Base-by-base conservation (phyloP, 2,329 filamentous ascomycete species). In the Cercospora zeina region DNA sequence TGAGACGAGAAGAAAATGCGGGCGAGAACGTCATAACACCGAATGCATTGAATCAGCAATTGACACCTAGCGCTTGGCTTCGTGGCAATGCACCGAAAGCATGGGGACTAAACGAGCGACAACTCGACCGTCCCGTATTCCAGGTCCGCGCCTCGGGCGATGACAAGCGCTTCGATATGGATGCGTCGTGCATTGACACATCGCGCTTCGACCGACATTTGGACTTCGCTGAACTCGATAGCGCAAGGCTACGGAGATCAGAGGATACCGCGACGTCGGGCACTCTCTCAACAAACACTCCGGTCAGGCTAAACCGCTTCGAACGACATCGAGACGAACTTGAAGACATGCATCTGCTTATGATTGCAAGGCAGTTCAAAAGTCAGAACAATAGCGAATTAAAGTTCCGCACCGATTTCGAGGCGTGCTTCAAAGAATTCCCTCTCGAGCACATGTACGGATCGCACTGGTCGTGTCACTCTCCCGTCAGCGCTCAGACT, bases 391-490 rank as follows among this genome's bases (percentile, higher is more conserved):
- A 54, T 36, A 30, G 51, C 11, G 58, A 55, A 19, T 37, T 60
- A 6, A 60, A 60, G 27, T 63, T 63, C 34, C 61, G 61, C 2
- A 59, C 56, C 45, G 47, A 63, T 31, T 63, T 63, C 14, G 34
- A 63, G 42, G 39, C 42, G 9, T 63, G 61, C 36, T 63, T 63
- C 53, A 42, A 58, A 37, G 57, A 63, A 7, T 63, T 63, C n/a
- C 61, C 61, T 19, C 49, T 63, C 21, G 61, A 63, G 31, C 49
- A 63, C n/a, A 42, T 37, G 10, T 59, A 39, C 45, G 47, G 21
- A n/a, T n/a, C 56, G 11, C 56, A 59, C 34, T 59, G 56, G 56
- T 51, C 56, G 37, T 59, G 45, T 42, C 56, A 47, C 47, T 50
- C 56, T 13, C 56, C 56, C 30, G 56, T 59, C 56, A 59, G 56